A percentile compares a stretch with the other conserved stretches of the same genome.
These are phyloP conservation scores for Pichia cabralensis DNA, from an alignment of 805 yeast species.

Conservation along the genomic window DNA sequence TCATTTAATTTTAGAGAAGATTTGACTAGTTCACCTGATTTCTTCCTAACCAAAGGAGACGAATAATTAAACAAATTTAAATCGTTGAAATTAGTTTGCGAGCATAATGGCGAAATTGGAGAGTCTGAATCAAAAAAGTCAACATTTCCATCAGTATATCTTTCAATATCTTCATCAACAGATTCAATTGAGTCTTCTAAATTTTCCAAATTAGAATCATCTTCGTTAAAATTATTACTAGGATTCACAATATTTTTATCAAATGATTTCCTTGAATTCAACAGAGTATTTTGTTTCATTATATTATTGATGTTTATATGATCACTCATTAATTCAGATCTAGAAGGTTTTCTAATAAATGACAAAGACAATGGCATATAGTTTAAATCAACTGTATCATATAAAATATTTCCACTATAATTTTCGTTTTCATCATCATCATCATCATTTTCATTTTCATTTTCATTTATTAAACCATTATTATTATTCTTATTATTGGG, in stretches of 20 bases:
- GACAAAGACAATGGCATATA: constrained; percentile 24
- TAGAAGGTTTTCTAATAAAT: constrained; percentile 24
- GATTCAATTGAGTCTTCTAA: too few species aligned
- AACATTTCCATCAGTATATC: neutral
- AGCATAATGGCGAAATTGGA: neutral
- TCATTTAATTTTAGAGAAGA: constrained; percentile 49
- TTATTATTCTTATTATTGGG: neutral
- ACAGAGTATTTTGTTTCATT: constrained; percentile 25
- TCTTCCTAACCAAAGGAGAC: constrained; percentile 55
- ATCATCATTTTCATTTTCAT: constrained; percentile 8
- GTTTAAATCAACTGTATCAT: too few species aligned
- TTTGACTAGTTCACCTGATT: constrained; percentile 80
- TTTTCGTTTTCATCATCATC: too few species aligned
- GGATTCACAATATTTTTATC: neutral
- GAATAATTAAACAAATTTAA: neutral
- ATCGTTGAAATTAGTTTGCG: neutral
- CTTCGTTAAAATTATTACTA: neutral
- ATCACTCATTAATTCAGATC: constrained; percentile 17
- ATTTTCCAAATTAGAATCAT: too few species aligned
- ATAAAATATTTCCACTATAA: too few species aligned
- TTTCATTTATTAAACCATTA: neutral
- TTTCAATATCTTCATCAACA: neutral
- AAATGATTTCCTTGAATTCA: constrained; percentile 16
- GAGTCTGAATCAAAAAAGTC: neutral
- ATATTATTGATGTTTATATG: constrained; percentile 18